A percentile compares a stretch with the other conserved stretches of the same genome.
Evolutionary conservation across 305 asterid species (phyloP).

Genomic region (Striga hermonthica): DNA sequence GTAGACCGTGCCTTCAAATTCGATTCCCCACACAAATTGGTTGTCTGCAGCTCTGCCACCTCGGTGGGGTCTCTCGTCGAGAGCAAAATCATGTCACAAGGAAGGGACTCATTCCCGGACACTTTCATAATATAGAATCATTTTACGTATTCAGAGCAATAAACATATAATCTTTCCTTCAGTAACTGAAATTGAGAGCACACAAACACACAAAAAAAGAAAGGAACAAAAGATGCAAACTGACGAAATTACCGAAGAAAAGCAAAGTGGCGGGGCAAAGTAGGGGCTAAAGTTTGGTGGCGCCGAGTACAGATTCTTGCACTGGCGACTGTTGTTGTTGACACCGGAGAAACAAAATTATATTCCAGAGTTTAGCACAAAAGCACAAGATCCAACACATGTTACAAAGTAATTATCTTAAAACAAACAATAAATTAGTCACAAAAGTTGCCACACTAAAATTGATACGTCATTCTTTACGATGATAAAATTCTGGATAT

Average conservation of each 20-base stretch:
- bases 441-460: conserved; percentile 1
- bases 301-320: too few relatives aligned
- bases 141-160: too few relatives aligned
- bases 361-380: conserved; percentile 21
- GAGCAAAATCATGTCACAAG: conserved; percentile 92
- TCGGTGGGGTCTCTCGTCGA: conserved; percentile 92
- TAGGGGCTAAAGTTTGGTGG: too few relatives aligned
- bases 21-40: conserved; percentile 93
- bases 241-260: too few relatives aligned
- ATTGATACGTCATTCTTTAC: conserved; percentile 7
- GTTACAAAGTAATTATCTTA: neutral
- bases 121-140: conserved; percentile 66
- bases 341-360: neutral
- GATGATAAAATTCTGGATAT: neutral
- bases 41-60: conserved; percentile 83
- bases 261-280: too few relatives aligned
- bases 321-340: too few relatives aligned
- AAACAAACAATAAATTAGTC: neutral
- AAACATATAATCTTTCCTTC: too few relatives aligned
- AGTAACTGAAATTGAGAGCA: too few relatives aligned
- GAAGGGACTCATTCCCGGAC: conserved; percentile 62
- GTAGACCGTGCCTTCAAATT: conserved; percentile 94
- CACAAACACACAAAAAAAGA: too few relatives aligned
- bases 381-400: conserved; percentile 15
- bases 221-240: too few relatives aligned